Conservation (phyloP, 2,329 filamentous ascomycete species). For the Reticulascus tulasneorum region DNA sequence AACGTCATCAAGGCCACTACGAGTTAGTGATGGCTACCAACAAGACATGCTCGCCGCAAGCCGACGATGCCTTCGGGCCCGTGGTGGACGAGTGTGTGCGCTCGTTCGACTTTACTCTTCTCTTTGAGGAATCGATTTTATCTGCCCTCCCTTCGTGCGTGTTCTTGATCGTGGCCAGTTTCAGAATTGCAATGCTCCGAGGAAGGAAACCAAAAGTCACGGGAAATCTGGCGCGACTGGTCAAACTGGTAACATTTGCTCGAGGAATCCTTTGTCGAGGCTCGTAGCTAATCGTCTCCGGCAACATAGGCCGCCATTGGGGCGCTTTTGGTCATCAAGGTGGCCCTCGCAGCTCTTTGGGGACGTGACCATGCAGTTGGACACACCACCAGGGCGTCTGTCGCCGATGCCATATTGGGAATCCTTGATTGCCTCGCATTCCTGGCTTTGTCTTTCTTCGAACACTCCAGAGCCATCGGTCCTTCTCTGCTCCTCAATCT, state of each 20-base stretch:
- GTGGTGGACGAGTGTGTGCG: conserved; percentile 9
- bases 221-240: conserved; percentile 10
- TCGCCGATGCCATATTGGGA: conserved; percentile 21
- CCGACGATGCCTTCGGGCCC: conserved; percentile 19
- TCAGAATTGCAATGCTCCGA: conserved; percentile 11
- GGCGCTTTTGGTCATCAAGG: conserved; percentile 15
- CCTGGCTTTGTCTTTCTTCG: conserved; percentile 25
- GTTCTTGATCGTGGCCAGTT: conserved; percentile 17
- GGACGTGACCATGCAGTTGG: conserved; percentile 10
- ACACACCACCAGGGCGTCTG: conserved; percentile 19
- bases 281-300: no score
- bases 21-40: no score
- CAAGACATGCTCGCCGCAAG: no score
- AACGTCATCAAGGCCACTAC: no score
- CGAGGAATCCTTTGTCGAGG: no score
- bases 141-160: conserved; percentile 19
- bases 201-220: background rate
- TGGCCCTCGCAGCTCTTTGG: conserved; percentile 23
- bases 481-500: conserved; percentile 25
- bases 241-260: conserved; percentile 17
- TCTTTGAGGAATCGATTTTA: conserved; percentile 24
- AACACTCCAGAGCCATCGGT: conserved; percentile 27
- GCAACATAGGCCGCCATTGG: conserved; percentile 5
- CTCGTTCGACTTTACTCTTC: conserved; percentile 25
- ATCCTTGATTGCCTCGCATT: conserved; percentile 24